Evolutionary conservation across 176 grass and related monocot species (phyloP), one percentile per base, ranked within the genome.

Genomic region (Rhynchospora pubera): DNA sequence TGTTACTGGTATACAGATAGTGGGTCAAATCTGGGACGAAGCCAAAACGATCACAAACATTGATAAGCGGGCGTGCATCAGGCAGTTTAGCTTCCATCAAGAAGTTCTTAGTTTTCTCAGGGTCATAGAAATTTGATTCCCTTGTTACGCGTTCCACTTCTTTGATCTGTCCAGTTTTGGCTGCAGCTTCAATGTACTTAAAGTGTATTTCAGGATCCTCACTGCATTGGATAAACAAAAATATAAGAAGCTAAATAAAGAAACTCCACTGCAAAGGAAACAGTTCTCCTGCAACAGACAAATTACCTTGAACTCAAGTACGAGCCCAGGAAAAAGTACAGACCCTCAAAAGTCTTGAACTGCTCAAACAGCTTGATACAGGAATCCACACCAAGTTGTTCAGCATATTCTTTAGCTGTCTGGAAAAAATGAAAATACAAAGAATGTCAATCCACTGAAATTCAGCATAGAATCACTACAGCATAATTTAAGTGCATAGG

Each of bases 111-210:
- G 92, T 98, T 91, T 94, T 98, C 89, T 98, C 92, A 63, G 92
- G 90, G 62, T 98, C 95, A 77, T 93, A 98, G 59, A 98, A 98
- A 57, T 94, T 93, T n/a, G 95, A 98, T 84, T 98, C 95, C 78
- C 95, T 91, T 30, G 95, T 98, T 69, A 98, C 95, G 84, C 95
- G 95, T 83, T 98, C 95, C 79, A 98, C 95, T 91, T 98, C 95
- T 86, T 98, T 94, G 78, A 98, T 94, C 74, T 94, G 92, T 32
- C 95, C 92, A 87, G 95, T 98, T 69, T 85, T 98, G 63, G 95
- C 95, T 80, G 95, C 95, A 65, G 95, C 89, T 81, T 98, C 92
- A 69, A 98, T 98, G 78, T 98, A 98, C 58, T 98, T 94, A 73
- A 98, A 98, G 85, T 94, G 95, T 56, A 98, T 94, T 51, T 98